phyloP scores from a whole-genome alignment of 1,284 basidiomycete genomes.

The Apiotrichum laibachii region DNA sequence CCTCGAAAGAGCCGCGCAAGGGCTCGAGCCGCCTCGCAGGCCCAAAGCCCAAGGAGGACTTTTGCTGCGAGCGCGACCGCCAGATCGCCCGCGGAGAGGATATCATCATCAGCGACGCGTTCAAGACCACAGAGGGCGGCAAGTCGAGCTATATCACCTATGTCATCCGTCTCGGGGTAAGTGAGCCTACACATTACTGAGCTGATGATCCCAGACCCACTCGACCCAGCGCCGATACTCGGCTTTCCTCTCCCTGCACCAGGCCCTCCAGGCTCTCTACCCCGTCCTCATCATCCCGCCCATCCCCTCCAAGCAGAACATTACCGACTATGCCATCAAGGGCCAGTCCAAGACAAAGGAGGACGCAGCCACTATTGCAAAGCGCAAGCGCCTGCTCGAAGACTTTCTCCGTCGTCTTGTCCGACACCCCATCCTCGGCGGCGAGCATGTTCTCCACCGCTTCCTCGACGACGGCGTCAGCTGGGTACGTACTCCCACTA shows the following conservation, averaged over 20 bases:
- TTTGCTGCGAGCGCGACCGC: conserved; percentile 48
- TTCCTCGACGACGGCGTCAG: conserved; percentile 94
- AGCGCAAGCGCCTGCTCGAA: conserved; percentile 89
- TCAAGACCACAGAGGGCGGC: conserved; percentile 86
- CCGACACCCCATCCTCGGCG: conserved; percentile 86
- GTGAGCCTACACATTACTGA: conserved; percentile 37
- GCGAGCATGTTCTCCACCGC: conserved; percentile 89
- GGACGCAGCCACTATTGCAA: conserved; percentile 85
- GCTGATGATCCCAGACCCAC: conserved; percentile 59
- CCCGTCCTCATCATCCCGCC: conserved; percentile 96
- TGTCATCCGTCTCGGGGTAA: conserved; percentile 84
- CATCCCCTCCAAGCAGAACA: conserved; percentile 93
- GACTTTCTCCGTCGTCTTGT: conserved; percentile 89
- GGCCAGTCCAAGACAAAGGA: conserved; percentile 91
- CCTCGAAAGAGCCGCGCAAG: conserved; percentile 38
- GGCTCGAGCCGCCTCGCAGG: conserved; percentile 36
- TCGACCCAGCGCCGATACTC: conserved; percentile 90
- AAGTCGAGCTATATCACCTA: conserved; percentile 91
- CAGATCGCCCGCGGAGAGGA: conserved; percentile 46
- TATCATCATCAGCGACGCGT: conserved; percentile 74
- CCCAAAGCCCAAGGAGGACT: conserved; percentile 44
- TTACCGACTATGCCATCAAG: conserved; percentile 96
- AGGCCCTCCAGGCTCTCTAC: conserved; percentile 79
- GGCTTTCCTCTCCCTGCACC: conserved; percentile 90
- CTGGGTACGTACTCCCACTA: conserved; percentile 62